Percentiles rank a stretch among this genome's conserved stretches.
phyloP scores from a whole-genome alignment of 2,329 filamentous ascomycete species.

The Cladosporium halotolerans region DNA sequence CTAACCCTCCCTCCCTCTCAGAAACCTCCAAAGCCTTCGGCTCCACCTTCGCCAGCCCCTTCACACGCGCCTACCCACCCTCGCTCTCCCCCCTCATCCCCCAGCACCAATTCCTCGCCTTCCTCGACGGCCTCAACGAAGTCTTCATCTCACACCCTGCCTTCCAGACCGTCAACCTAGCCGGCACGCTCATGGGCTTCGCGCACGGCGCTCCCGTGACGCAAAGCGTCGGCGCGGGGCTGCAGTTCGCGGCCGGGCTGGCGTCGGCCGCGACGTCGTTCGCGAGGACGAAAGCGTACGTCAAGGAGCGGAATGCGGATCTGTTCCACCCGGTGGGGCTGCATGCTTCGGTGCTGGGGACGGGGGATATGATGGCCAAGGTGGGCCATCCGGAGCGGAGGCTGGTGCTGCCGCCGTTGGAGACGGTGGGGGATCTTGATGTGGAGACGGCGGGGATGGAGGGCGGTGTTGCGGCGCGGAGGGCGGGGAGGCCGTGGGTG shows the following conservation, averaged over 20 bases:
- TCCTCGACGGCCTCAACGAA: slow-evolving; percentile 27
- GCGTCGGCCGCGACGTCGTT: neutral
- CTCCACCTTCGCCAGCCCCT: neutral
- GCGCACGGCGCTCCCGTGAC: slow-evolving; percentile 20
- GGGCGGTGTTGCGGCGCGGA: neutral
- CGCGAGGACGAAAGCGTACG: neutral
- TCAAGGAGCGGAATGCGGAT: neutral
- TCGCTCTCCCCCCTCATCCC: slow-evolving; percentile 9
- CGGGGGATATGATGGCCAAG: slow-evolving; percentile 1
- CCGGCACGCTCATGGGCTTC: slow-evolving; percentile 18
- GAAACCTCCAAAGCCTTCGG: slow-evolving; percentile 1
- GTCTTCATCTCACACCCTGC: slow-evolving; percentile 24
- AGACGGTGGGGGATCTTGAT: slow-evolving; percentile 8
- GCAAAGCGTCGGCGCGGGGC: slow-evolving; percentile 17
- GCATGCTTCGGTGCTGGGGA: neutral
- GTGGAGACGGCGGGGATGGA: neutral
- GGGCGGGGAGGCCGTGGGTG: slow-evolving; percentile 14
- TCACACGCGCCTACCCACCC: slow-evolving; percentile 1
- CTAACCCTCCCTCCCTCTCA: neutral
- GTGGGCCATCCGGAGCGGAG: neutral
- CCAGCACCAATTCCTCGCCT: slow-evolving; percentile 21
- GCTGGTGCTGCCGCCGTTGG: neutral
- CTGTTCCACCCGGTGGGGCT: neutral
- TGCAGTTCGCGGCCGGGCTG: slow-evolving; percentile 5
- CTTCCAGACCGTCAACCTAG: slow-evolving; percentile 21